Conservation (phyloP, 805 yeast genomes). For the Priceomyces castillae region DNA sequence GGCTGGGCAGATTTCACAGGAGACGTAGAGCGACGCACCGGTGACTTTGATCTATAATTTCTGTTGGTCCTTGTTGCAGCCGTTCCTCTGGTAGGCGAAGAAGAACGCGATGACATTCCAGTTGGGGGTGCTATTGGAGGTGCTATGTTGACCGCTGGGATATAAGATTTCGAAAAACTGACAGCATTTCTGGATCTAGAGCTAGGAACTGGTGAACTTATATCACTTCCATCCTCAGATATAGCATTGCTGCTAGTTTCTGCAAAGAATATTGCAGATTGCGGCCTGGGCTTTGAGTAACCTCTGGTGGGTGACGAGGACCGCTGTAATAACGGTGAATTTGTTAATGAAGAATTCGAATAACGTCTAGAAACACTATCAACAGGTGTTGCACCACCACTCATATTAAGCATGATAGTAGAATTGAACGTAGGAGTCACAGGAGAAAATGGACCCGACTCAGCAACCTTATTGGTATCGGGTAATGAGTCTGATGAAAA, state of each 20-base stretch:
- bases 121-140: slow-evolving; percentile 19
- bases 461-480: slow-evolving; percentile 6
- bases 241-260: slow-evolving; percentile 27
- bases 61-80: slow-evolving; percentile 24
- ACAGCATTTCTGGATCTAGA: slow-evolving; percentile 18
- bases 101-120: slow-evolving; percentile 12
- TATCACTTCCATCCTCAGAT: slow-evolving; percentile 23
- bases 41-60: slow-evolving; percentile 30
- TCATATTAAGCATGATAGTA: not conserved
- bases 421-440: slow-evolving; percentile 7
- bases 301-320: slow-evolving; percentile 11
- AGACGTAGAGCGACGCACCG: slow-evolving; percentile 14
- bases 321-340: slow-evolving; percentile 19
- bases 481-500: slow-evolving; percentile 36
- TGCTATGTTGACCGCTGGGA: slow-evolving; percentile 11
- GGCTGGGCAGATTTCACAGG: slow-evolving; percentile 41
- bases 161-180: slow-evolving; percentile 18
- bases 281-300: slow-evolving; percentile 28
- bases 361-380: slow-evolving; percentile 14
- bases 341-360: slow-evolving; percentile 19
- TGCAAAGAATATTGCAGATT: slow-evolving; percentile 32
- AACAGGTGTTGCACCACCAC: slow-evolving; percentile 3
- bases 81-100: slow-evolving; percentile 27
- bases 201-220: slow-evolving; percentile 7
- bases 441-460: slow-evolving; percentile 3